These are phyloP conservation scores for Hericium coralloides DNA, from an alignment of 768 basidiomycete genomes.

Conservation along the genomic window DNA sequence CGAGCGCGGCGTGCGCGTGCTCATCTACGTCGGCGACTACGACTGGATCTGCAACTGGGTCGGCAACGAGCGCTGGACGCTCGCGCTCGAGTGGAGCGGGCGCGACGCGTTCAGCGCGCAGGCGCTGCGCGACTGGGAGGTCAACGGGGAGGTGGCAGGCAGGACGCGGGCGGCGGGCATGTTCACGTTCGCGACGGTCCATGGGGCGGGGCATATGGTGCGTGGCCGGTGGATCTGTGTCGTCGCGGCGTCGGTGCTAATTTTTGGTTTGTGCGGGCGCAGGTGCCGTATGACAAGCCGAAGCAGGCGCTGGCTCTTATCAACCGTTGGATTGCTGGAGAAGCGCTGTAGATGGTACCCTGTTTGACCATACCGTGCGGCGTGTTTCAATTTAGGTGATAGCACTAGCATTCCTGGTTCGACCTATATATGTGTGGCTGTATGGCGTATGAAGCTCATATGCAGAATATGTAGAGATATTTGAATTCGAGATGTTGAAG, in stretches of 20 bases:
- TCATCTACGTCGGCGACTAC: slow-evolving; percentile 47
- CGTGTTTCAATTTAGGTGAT: no score
- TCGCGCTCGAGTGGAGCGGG: slow-evolving; percentile 52
- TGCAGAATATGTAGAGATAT: no score
- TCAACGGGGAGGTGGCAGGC: slow-evolving; percentile 45
- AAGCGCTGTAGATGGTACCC: slow-evolving; percentile 5
- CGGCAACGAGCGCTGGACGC: slow-evolving; percentile 55
- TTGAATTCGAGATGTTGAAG: no score
- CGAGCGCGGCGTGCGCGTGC: slow-evolving; percentile 41
- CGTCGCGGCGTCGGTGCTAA: not conserved
- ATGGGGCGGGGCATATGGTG: slow-evolving; percentile 70
- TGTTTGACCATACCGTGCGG: no score
- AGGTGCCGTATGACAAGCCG: slow-evolving; percentile 61
- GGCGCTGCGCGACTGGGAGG: slow-evolving; percentile 42
- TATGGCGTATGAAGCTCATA: no score
- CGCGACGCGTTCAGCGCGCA: slow-evolving; percentile 35
- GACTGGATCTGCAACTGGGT: slow-evolving; percentile 57
- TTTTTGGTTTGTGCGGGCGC: not conserved
- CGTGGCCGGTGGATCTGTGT: not conserved
- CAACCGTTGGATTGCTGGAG: slow-evolving; percentile 36
- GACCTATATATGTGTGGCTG: no score
- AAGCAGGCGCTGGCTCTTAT: slow-evolving; percentile 41
- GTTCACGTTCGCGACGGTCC: slow-evolving; percentile 54
- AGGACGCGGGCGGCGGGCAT: slow-evolving; percentile 41
- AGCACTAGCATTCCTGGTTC: no score